Evolutionary conservation across 2,329 filamentous ascomycete genomes (phyloP).

Genomic region (Botrytis aclada): DNA sequence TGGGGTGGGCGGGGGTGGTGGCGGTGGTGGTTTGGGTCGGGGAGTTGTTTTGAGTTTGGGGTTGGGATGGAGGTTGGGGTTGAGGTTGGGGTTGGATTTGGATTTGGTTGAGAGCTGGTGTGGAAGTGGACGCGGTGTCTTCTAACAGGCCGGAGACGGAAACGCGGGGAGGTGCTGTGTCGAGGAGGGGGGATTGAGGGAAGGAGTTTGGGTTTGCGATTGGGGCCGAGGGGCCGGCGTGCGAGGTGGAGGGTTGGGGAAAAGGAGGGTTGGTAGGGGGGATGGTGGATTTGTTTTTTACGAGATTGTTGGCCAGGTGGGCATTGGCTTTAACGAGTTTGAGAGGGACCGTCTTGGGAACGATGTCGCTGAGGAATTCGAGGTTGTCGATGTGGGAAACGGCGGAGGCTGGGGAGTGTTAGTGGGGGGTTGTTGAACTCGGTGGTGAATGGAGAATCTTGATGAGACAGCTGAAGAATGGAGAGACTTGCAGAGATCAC

Average conservation of each 20-base stretch:
- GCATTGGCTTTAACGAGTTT: slow-evolving; percentile 72
- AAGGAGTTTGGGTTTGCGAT: background rate
- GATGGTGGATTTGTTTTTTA: background rate
- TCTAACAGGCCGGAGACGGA: slow-evolving; percentile 14
- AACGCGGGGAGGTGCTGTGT: slow-evolving; percentile 1
- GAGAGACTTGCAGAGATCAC: slow-evolving; percentile 69
- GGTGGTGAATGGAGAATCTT: background rate
- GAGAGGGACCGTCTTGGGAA: slow-evolving; percentile 81
- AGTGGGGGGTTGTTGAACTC: background rate
- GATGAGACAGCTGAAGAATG: slow-evolving; percentile 15
- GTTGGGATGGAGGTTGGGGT: background rate
- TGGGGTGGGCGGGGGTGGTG: background rate
- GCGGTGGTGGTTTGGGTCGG: background rate
- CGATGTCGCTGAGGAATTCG: slow-evolving; percentile 88
- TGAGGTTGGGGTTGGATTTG: background rate
- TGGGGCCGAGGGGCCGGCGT: background rate
- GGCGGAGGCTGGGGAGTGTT: slow-evolving; percentile 63
- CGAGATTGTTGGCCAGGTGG: slow-evolving; percentile 34
- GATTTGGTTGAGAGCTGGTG: background rate
- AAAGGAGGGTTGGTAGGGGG: background rate
- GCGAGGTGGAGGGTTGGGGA: background rate
- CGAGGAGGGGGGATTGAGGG: background rate
- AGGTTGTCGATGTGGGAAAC: slow-evolving; percentile 88
- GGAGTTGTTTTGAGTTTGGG: background rate
- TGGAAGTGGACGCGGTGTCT: background rate